A percentile compares a stretch with the other conserved stretches of the same genome.
Conservation (phyloP, 1,139 yeast genomes). For the Protomyces arabidopsidicola region DNA sequence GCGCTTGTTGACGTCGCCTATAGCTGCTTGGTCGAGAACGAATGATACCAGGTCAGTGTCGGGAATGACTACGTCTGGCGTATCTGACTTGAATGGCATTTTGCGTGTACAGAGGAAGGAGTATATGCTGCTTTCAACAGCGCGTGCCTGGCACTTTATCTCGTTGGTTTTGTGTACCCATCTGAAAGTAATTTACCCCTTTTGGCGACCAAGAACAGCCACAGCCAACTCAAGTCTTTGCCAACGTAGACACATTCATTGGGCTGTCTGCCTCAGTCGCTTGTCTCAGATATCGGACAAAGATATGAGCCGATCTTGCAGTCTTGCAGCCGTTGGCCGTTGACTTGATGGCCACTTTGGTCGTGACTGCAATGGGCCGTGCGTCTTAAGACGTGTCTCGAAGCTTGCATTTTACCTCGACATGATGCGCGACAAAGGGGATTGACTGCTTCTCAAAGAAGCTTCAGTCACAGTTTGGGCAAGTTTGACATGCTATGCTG, state of each 20-base stretch:
- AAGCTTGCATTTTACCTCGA: too few species aligned
- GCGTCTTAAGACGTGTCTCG: too few species aligned
- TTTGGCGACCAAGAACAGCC: background rate
- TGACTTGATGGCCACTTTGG: background rate
- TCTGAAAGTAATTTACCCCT: background rate
- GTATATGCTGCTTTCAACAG: background rate
- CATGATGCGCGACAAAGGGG: too few species aligned
- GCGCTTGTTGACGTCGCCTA: constrained; percentile 2
- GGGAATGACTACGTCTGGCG: background rate
- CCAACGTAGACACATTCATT: background rate
- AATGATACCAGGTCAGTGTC: constrained; percentile 2
- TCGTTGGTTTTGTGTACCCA: background rate
- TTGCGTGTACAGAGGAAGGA: background rate
- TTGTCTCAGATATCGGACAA: background rate
- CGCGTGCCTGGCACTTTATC: background rate
- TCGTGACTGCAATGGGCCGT: background rate
- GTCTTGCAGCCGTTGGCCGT: background rate
- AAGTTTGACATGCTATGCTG: too few species aligned
- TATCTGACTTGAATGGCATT: constrained; percentile 3
- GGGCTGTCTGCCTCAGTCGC: background rate
- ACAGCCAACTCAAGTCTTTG: background rate
- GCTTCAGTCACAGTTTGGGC: too few species aligned
- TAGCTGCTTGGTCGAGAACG: constrained; percentile 4
- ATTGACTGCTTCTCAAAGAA: too few species aligned
- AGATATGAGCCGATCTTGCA: background rate